These are phyloP conservation scores for Colletotrichum gloeosporioides DNA, from an alignment of 2,329 filamentous ascomycete genomes.

Conservation along the genomic window DNA sequence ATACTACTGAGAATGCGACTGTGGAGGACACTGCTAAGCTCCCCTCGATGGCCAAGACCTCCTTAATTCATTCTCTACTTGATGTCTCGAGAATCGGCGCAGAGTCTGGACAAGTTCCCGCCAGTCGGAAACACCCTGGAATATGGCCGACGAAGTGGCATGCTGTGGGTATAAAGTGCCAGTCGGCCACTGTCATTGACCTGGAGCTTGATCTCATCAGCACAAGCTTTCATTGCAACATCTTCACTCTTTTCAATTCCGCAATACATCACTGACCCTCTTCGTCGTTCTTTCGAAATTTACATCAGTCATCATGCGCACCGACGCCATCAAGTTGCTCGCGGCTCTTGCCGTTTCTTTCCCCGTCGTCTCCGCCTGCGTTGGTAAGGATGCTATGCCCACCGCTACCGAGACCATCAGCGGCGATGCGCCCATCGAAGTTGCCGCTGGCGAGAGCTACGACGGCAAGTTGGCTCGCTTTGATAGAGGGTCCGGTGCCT, in stretches of 20 bases:
- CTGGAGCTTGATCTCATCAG: background rate
- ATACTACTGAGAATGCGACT: background rate
- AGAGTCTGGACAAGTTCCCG: background rate
- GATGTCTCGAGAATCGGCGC: background rate
- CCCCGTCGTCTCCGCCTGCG: conserved; percentile 27
- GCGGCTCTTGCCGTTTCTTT: conserved; percentile 18
- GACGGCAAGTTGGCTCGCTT: conserved; percentile 40
- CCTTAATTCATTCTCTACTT: background rate
- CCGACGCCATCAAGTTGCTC: conserved; percentile 6
- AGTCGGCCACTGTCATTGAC: background rate
- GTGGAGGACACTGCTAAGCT: background rate
- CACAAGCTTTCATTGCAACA: background rate
- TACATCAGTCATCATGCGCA: background rate
- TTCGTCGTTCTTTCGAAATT: background rate
- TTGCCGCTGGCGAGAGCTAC: conserved; percentile 32
- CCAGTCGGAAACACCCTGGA: background rate
- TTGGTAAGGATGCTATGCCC: conserved; percentile 31
- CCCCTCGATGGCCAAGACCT: conserved; percentile 4
- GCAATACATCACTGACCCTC: background rate
- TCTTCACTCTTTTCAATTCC: background rate
- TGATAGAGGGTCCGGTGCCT: conserved; percentile 44
- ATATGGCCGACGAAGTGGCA: background rate
- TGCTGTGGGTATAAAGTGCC: background rate
- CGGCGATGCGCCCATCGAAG: conserved; percentile 35
- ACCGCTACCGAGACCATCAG: conserved; percentile 28